These are phyloP conservation scores for Sistotremastrum suecicum DNA, from an alignment of 768 basidiomycete genomes.

Conservation along the genomic window DNA sequence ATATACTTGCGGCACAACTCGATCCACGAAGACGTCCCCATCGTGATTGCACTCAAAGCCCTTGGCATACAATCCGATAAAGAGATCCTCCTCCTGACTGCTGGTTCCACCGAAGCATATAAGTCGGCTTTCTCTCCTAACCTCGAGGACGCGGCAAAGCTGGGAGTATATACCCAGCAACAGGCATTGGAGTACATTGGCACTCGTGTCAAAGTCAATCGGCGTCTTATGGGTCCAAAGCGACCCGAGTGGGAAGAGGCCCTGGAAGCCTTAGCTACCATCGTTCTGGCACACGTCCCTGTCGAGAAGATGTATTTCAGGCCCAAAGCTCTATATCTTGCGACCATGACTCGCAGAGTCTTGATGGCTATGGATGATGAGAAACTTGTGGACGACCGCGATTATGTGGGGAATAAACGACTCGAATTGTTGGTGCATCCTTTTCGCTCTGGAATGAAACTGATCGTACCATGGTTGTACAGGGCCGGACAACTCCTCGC, in stretches of 20 bases:
- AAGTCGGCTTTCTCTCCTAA: constrained; percentile 78
- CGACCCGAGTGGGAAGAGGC: constrained; percentile 91
- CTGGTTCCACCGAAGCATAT: constrained; percentile 83
- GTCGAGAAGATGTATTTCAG: constrained; percentile 81
- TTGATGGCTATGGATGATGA: constrained; percentile 95
- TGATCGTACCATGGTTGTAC: constrained; percentile 6
- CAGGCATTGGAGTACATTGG: constrained; percentile 96
- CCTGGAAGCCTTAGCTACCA: constrained; percentile 89
- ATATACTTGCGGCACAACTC: constrained; percentile 97
- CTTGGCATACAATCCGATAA: constrained; percentile 95
- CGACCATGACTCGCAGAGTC: constrained; percentile 92
- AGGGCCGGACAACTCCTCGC: constrained; percentile 95
- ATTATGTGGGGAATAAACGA: constrained; percentile 98
- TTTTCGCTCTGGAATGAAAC: background rate
- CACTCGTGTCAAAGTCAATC: constrained; percentile 77
- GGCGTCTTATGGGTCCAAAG: constrained; percentile 65
- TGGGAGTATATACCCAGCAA: constrained; percentile 81
- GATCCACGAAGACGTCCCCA: constrained; percentile 92
- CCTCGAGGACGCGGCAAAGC: constrained; percentile 85
- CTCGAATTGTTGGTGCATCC: constrained; percentile 72
- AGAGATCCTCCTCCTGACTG: constrained; percentile 88
- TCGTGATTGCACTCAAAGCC: constrained; percentile 91
- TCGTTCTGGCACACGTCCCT: constrained; percentile 92
- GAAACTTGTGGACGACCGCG: constrained; percentile 94
- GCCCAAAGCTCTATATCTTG: constrained; percentile 92